Percentiles rank a stretch among this genome's conserved stretches.
These are phyloP conservation scores for Schrenkiella parvula DNA, from an alignment of 345 rosid genomes.

Conservation along the genomic window DNA sequence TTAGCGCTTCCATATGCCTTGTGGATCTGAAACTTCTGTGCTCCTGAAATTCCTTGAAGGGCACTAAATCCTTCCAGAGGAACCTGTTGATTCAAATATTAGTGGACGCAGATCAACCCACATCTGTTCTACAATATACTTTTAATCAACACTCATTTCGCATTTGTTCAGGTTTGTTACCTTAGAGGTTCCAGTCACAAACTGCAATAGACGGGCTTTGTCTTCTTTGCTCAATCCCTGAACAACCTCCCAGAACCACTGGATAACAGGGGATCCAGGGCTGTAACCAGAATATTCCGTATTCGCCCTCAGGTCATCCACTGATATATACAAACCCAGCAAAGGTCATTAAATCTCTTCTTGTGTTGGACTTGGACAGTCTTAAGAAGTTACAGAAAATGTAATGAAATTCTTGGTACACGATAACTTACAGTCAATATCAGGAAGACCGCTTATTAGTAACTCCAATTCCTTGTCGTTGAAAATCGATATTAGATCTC, in stretches of 20 bases:
- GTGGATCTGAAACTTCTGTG: slow-evolving; percentile 97
- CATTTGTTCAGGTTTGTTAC: slow-evolving; percentile 35
- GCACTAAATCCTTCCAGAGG: slow-evolving; percentile 97
- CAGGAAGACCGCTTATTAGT: slow-evolving; percentile 93
- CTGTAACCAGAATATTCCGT: slow-evolving; percentile 93
- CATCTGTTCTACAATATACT: neutral
- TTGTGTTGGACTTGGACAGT: neutral
- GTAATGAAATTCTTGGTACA: neutral
- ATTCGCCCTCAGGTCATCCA: slow-evolving; percentile 92
- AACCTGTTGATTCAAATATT: slow-evolving; percentile 45
- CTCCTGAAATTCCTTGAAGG: slow-evolving; percentile 94
- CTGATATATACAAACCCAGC: slow-evolving; percentile 36
- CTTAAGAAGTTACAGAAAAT: neutral
- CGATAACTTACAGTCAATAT: slow-evolving; percentile 73
- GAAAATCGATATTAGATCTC: slow-evolving; percentile 81
- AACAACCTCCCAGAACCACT: slow-evolving; percentile 99
- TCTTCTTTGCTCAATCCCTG: slow-evolving; percentile 97
- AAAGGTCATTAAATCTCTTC: slow-evolving; percentile 2
- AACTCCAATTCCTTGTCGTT: slow-evolving; percentile 94
- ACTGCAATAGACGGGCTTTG: slow-evolving; percentile 91
- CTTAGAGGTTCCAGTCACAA: slow-evolving; percentile 98
- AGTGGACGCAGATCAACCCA: neutral
- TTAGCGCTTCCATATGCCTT: slow-evolving; percentile 91
- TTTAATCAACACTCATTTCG: neutral
- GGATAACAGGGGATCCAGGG: slow-evolving; percentile 84